A percentile compares a stretch with the other conserved stretches of the same genome.
phyloP scores from a whole-genome alignment of 164 flowering plant genomes.

The Pachysandra terminalis region DNA sequence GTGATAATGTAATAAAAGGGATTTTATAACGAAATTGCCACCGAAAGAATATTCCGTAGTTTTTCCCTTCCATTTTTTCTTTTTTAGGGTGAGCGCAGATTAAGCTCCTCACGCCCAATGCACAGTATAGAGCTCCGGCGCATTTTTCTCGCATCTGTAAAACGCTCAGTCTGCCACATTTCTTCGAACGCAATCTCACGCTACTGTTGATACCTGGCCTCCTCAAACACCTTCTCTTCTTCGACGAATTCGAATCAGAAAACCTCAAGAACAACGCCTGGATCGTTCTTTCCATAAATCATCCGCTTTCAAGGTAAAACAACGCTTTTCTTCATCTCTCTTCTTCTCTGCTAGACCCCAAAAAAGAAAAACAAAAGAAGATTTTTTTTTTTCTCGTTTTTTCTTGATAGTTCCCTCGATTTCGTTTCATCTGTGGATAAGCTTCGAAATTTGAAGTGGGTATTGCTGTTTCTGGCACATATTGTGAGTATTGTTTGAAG shows the following conservation, averaged over 20 bases:
- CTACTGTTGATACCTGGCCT: constrained; percentile 5
- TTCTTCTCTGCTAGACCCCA: too few relatives aligned
- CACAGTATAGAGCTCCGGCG: background rate
- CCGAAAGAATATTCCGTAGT: background rate
- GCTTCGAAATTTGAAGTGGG: too few relatives aligned
- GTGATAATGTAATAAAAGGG: too few relatives aligned
- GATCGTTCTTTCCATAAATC: background rate
- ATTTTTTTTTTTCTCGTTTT: background rate
- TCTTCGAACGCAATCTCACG: constrained; percentile 15
- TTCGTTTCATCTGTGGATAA: background rate
- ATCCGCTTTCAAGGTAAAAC: background rate
- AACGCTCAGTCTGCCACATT: background rate
- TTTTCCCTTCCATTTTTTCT: too few relatives aligned
- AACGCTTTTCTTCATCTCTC: too few relatives aligned
- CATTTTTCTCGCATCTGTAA: background rate
- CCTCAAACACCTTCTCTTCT: constrained; percentile 3
- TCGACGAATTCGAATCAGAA: constrained; percentile 3
- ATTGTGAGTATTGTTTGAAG: too few relatives aligned
- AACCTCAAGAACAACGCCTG: background rate
- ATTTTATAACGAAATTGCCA: too few relatives aligned
- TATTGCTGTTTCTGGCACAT: too few relatives aligned
- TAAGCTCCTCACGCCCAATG: constrained; percentile 5
- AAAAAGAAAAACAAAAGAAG: too few relatives aligned
- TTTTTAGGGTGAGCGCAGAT: constrained; percentile 14
- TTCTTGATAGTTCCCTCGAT: background rate